A percentile compares a stretch with the other conserved stretches of the same genome.
phyloP scores from a whole-genome alignment of 140 eudicot genomes.

The Ambrosia hybrid region DNA sequence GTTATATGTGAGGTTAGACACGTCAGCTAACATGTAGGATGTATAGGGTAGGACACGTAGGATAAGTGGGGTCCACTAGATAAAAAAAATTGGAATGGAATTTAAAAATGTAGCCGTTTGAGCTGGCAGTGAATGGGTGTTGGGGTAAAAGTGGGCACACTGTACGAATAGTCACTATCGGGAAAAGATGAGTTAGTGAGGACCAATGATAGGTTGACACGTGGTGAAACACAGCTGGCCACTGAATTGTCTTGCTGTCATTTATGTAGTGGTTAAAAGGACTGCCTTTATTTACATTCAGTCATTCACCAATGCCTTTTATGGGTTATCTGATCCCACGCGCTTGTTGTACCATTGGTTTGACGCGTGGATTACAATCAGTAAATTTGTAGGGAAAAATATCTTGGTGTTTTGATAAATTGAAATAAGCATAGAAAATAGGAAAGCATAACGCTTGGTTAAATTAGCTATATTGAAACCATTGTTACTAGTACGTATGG shows the following conservation, averaged over 20 bases:
- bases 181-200: conserved; percentile 19
- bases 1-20: conserved; percentile 21
- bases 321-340: conserved; percentile 6
- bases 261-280: conserved; percentile 36
- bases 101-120: conserved; percentile 56
- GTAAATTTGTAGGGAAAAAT: too few species aligned
- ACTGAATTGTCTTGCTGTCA: conserved; percentile 46
- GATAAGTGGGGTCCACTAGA: conserved; percentile 21
- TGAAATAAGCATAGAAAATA: too few species aligned
- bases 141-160: conserved; percentile 37
- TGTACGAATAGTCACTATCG: conserved; percentile 47
- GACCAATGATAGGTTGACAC: conserved; percentile 25
- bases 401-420: too few species aligned
- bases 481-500: too few species aligned
- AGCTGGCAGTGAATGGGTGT: conserved; percentile 17
- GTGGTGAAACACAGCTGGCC: conserved; percentile 58
- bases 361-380: conserved; percentile 4
- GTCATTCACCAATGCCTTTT: conserved; percentile 19
- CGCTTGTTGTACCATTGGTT: neutral
- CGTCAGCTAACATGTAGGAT: conserved; percentile 30
- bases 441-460: too few species aligned
- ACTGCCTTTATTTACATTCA: conserved; percentile 25
- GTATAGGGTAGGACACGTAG: conserved; percentile 12
- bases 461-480: too few species aligned
- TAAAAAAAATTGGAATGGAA: too few species aligned